phyloP scores from a whole-genome alignment of 345 rosid genomes.

The Rhodamnia rubescens region DNA sequence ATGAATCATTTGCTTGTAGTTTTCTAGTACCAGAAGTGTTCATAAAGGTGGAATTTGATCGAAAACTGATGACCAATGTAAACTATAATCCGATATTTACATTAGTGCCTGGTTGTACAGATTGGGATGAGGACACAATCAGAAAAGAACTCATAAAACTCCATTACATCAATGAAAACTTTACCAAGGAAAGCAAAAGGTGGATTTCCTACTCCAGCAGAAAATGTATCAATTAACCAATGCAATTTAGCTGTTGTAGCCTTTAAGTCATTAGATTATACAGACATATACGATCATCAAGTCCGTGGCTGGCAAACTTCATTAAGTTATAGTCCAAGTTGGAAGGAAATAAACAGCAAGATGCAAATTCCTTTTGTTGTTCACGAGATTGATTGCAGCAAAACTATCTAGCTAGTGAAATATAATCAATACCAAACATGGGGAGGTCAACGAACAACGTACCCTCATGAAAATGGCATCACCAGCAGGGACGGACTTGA shows the following conservation, averaged over 20 bases:
- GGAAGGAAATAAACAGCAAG: not conserved
- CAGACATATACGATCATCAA: not conserved
- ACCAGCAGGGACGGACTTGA: slow-evolving; percentile 43
- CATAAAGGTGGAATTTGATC: not conserved
- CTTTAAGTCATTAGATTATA: not conserved
- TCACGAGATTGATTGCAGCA: not conserved
- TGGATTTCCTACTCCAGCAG: not conserved
- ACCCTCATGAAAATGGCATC: slow-evolving; percentile 88
- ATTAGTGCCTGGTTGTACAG: not conserved
- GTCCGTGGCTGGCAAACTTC: not conserved
- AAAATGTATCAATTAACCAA: not conserved
- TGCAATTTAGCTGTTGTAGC: not conserved
- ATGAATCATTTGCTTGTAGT: not conserved
- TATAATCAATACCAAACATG: not conserved
- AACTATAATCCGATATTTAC: not conserved
- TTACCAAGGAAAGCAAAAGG: not conserved
- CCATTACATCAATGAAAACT: not conserved
- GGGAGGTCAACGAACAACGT: not conserved
- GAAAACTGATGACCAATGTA: not conserved
- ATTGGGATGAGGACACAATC: not conserved
- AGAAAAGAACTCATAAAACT: not conserved
- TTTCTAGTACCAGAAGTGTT: not conserved
- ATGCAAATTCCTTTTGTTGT: not conserved
- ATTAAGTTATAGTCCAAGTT: not conserved
- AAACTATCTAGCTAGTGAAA: not conserved